Percentiles rank a stretch among this genome's conserved stretches.
These are phyloP conservation scores for Terfezia claveryi DNA, from an alignment of 495 filamentous ascomycete species.

Conservation along the genomic window DNA sequence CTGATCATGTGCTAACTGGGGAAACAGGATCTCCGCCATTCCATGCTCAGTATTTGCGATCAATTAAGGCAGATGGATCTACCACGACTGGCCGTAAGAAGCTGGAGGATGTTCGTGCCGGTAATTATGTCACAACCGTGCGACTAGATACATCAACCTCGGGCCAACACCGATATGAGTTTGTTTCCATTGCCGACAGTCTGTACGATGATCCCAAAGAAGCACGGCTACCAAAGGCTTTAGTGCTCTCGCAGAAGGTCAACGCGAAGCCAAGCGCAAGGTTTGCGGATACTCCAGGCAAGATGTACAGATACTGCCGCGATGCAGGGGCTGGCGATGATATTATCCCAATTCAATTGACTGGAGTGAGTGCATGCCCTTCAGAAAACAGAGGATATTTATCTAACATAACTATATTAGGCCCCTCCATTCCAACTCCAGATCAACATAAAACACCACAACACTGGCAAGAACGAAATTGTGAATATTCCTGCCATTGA, in stretches of 20 bases:
- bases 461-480: constrained; percentile 52
- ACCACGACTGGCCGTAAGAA: constrained; percentile 37
- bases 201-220: constrained; percentile 55
- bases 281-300: constrained; percentile 60
- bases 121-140: constrained; percentile 47
- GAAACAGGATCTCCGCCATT: not conserved
- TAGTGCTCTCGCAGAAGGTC: constrained; percentile 62
- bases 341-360: constrained; percentile 60
- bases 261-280: constrained; percentile 55
- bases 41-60: constrained; percentile 20
- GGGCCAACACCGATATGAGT: constrained; percentile 66
- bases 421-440: constrained; percentile 72
- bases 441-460: constrained; percentile 76
- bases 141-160: constrained; percentile 64
- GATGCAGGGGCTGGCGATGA: constrained; percentile 61
- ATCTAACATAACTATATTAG: constrained; percentile 67
- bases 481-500: constrained; percentile 58
- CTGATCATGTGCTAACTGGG: not conserved
- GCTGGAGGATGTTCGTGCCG: constrained; percentile 32
- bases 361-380: constrained; percentile 28
- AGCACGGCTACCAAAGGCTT: constrained; percentile 28
- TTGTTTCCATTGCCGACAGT: constrained; percentile 54
- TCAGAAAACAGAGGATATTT: constrained; percentile 37
- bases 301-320: constrained; percentile 85
- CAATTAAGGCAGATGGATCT: constrained; percentile 39